Base-by-base conservation (phyloP, 1,284 basidiomycete genomes). In the Apiotrichum montevideense region DNA sequence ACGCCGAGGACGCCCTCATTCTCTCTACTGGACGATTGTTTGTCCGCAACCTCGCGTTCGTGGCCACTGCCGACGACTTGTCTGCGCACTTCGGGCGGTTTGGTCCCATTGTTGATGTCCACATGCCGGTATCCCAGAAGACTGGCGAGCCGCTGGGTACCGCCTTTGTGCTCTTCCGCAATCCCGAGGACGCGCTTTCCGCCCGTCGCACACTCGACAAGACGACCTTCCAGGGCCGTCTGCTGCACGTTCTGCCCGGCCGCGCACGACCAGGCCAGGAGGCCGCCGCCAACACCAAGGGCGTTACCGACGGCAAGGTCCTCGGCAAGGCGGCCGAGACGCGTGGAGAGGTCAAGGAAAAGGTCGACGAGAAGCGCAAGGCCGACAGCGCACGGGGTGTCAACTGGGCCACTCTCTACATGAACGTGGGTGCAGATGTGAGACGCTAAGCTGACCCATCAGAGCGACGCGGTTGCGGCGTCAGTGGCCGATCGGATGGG, bases 331-430 rank as follows among this genome's bases (percentile, higher is more conserved):
- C 64, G 7, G 64, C 64, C 21, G 84, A 83, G 66, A 80, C 78
- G 59, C 80, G 80, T 2, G 70, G 88, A 46, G 89, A 87, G 71
- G 84, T 85, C 44, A 87, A 90, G 65, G 82, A 81, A 61, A 80
- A 83, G 13, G 82, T 76, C 4, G 73, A 77, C 44, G 77, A 83
- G 44, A 86, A 87, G 72, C 80, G 85, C 62, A 95, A 88, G 72
- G 80, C 85, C 13, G 80, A 78, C 33, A 86, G 87, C 6, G 85
- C 86, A 39, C 87, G 86, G 64, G 90, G 91, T 61, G 94, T 97
- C 70, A 96, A 95, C 75, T 98, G 95, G 95, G 87, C 86, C 46
- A 89, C 91, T 81, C 75, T 98, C 60, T 98, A 95, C 72, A 95
- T 98, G 91, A 98, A 96, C 80, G 92, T 93, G 78, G 76, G 89